Conservation (phyloP, 2,329 filamentous ascomycete species). For the Talaromyces sp. region DNA sequence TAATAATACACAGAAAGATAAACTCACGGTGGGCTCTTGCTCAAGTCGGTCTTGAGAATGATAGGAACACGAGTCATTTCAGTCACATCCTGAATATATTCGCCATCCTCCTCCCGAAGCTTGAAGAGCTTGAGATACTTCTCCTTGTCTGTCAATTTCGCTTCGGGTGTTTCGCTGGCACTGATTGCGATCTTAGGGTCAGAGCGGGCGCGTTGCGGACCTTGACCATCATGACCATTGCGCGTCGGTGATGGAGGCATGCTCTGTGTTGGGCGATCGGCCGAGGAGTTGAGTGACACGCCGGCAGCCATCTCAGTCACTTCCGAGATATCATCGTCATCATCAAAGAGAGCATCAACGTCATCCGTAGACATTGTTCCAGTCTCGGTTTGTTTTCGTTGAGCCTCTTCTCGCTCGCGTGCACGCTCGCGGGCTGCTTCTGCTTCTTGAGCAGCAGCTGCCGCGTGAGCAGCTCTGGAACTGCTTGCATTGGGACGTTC, state of each 20-base stretch:
- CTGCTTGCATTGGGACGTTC: slow-evolving; percentile 85
- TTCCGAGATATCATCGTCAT: slow-evolving; percentile 83
- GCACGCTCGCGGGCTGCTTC: slow-evolving; percentile 77
- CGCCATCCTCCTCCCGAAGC: slow-evolving; percentile 84
- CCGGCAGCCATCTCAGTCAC: slow-evolving; percentile 88
- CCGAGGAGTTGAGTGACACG: slow-evolving; percentile 68
- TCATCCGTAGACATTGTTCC: slow-evolving; percentile 91
- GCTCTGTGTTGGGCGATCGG: slow-evolving; percentile 88
- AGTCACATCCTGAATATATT: slow-evolving; percentile 96
- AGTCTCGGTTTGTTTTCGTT: slow-evolving; percentile 90
- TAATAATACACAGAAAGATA: slow-evolving; percentile 2
- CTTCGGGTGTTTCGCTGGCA: slow-evolving; percentile 67
- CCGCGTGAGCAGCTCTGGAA: slow-evolving; percentile 69
- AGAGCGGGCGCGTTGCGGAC: slow-evolving; percentile 82
- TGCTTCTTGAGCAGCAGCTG: slow-evolving; percentile 62
- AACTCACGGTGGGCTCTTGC: slow-evolving; percentile 98
- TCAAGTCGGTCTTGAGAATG: slow-evolving; percentile 95
- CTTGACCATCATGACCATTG: slow-evolving; percentile 57
- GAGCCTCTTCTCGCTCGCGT: slow-evolving; percentile 84
- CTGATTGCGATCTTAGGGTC: slow-evolving; percentile 82
- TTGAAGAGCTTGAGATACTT: slow-evolving; percentile 90
- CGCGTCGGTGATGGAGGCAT: slow-evolving; percentile 87
- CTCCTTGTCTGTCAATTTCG: slow-evolving; percentile 85
- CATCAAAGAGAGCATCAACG: slow-evolving; percentile 92
- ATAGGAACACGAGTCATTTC: slow-evolving; percentile 98